phyloP scores from a whole-genome alignment of 83 land plant genomes.

The Diphasiastrum complanatum region DNA sequence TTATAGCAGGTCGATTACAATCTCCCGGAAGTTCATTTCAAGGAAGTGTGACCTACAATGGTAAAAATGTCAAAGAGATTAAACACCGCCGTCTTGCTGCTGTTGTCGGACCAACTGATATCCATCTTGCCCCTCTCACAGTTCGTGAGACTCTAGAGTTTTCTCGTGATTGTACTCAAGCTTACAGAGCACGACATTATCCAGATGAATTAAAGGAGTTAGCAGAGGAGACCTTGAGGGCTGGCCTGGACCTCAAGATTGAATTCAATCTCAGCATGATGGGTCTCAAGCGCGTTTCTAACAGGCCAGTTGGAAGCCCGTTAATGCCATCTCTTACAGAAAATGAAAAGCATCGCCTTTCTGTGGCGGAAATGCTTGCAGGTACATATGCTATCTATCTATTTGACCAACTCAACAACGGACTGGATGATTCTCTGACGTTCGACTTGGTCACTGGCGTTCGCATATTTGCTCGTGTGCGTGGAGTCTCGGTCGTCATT shows the following conservation, averaged over 20 bases:
- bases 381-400: constrained; percentile 35
- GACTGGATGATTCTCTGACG: constrained; percentile 15
- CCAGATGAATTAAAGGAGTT: constrained; percentile 18
- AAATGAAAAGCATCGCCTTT: constrained; percentile 22
- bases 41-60: constrained; percentile 31
- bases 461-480: constrained; percentile 24
- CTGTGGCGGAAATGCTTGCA: constrained; percentile 30
- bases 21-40: constrained; percentile 8
- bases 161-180: constrained; percentile 24
- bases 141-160: constrained; percentile 38
- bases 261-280: constrained; percentile 32
- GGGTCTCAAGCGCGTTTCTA: constrained; percentile 35
- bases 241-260: constrained; percentile 30
- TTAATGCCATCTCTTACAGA: constrained; percentile 23
- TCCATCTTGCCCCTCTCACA: constrained; percentile 16
- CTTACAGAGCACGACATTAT: constrained; percentile 12
- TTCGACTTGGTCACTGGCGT: constrained; percentile 27
- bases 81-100: constrained; percentile 1
- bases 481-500: constrained; percentile 27
- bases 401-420: constrained; percentile 25
- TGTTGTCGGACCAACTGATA: not conserved
- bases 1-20: constrained; percentile 22
- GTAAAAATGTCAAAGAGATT: constrained; percentile 20
- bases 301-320: constrained; percentile 28
- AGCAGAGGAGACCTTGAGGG: constrained; percentile 26